Evolutionary conservation across 345 rosid genomes (phyloP).

Genomic region (Salix caprea): DNA sequence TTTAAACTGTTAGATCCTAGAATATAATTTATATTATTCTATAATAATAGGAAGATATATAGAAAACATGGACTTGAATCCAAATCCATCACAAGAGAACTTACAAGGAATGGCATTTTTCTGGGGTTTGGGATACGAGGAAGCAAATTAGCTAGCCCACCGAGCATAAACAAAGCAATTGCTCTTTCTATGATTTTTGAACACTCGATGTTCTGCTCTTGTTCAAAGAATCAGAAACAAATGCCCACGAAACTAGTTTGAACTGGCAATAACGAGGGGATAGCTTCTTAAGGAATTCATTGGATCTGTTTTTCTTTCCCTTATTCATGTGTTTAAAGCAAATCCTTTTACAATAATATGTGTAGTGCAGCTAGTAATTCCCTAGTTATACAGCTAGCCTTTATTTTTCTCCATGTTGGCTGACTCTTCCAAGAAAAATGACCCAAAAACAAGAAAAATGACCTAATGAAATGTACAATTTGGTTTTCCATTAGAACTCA

Average conservation of each 20-base stretch:
- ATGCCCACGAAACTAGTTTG: neutral
- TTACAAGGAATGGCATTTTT: conserved; percentile 20
- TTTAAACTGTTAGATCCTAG: too few relatives aligned
- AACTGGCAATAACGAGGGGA: neutral
- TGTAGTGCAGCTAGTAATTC: neutral
- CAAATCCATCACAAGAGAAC: neutral
- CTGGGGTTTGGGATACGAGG: conserved; percentile 36
- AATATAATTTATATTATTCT: too few relatives aligned
- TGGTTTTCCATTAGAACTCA: conserved; percentile 24
- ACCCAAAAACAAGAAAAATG: neutral
- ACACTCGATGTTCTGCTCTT: neutral
- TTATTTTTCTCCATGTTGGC: neutral
- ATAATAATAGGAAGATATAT: neutral
- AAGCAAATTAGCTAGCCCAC: neutral
- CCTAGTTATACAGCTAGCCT: neutral
- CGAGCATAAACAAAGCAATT: neutral
- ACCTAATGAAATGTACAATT: conserved; percentile 16
- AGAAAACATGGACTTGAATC: conserved; percentile 8
- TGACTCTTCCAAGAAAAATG: neutral
- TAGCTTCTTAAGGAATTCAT: neutral
- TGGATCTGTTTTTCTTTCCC: neutral
- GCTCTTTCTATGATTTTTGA: neutral
- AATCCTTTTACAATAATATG: neutral
- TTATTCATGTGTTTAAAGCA: too few relatives aligned
- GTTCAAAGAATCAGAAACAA: neutral